Base-by-base conservation (phyloP, 179 eudicot species). In the Kewa caespitosa region DNA sequence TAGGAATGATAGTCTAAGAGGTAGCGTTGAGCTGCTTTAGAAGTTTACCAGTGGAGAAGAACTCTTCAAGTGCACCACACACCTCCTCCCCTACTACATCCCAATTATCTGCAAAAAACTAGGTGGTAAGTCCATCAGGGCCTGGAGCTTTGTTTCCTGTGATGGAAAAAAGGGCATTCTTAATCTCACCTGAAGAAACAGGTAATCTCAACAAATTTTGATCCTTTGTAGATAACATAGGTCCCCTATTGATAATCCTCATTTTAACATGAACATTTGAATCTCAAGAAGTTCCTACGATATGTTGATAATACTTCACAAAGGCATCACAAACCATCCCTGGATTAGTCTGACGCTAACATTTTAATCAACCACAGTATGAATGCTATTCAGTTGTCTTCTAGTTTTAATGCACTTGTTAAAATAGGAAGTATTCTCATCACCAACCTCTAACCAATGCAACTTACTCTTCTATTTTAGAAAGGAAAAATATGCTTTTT, bases 91-190 rank as follows among this genome's bases (percentile, higher is more conserved):
- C 52, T 3, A 57, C 46, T 2, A 38, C 25, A 10, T 37, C 20
- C 76, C 76, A 73, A 0, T 52, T 2, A 2, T 38, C 37, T 31
- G 25, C 59, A 37, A 73, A 55, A 27, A 73, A 57, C 0, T 20
- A 0, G 2, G 48, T 27, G n/a, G n/a, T 20, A 41, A 36, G 59
- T 15, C 67, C 67, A 38, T 73, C 67, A 0, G 76, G 67, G 39
- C 76, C 52, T 23, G 76, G 76, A 10, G 48, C 50, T 23, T 73
- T 73, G 20, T 38, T 37, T 5, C 20, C 50, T 18, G 42, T 50
- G 37, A 55, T 36, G 22, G 4, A 0, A 1, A 36, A 57, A 9
- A 73, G 14, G 2, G 76, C 54, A 1, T 28, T 15, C 23, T 60
- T 37, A 7, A 73, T 37, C 38, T 73, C 76, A 4, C 0, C 36